These are phyloP conservation scores for Bipolaris gigantea DNA, from an alignment of 2,329 filamentous ascomycete genomes.

Conservation along the genomic window DNA sequence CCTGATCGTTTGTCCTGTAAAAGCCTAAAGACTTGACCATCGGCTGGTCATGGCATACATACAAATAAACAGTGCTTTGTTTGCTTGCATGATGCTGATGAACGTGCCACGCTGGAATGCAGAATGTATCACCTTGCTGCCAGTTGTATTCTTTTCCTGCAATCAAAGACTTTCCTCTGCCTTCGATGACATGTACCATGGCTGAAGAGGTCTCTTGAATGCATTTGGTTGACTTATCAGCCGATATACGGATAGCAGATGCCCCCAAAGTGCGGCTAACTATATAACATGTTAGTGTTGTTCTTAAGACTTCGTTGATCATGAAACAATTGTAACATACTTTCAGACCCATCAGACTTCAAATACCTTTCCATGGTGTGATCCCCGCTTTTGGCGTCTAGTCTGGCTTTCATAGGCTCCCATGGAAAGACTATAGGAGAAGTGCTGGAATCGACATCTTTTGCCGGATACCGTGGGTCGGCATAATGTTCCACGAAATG, in stretches of 20 bases:
- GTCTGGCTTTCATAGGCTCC: constrained; percentile 47
- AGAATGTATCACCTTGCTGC: constrained; percentile 59
- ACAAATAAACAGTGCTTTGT: constrained; percentile 51
- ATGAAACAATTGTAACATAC: neutral
- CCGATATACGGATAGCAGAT: constrained; percentile 50
- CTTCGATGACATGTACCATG: constrained; percentile 58
- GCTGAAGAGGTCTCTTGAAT: constrained; percentile 56
- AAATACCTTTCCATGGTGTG: neutral
- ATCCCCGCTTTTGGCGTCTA: neutral
- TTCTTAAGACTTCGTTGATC: neutral
- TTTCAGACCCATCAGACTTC: neutral
- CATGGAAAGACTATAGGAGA: constrained; percentile 56
- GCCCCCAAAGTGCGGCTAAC: constrained; percentile 54
- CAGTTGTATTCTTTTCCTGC: constrained; percentile 46
- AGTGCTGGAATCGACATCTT: constrained; percentile 16
- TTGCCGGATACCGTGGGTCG: constrained; percentile 51
- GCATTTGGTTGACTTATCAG: constrained; percentile 41
- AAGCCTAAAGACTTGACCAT: constrained; percentile 58
- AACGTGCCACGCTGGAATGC: constrained; percentile 56
- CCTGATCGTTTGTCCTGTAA: constrained; percentile 48
- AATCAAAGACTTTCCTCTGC: constrained; percentile 49
- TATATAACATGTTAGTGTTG: constrained; percentile 18
- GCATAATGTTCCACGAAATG: constrained; percentile 59
- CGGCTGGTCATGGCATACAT: constrained; percentile 58
- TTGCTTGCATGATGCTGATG: constrained; percentile 53